These are phyloP conservation scores for Lachnellula occidentalis DNA, from an alignment of 2,329 filamentous ascomycete genomes.

Conservation along the genomic window DNA sequence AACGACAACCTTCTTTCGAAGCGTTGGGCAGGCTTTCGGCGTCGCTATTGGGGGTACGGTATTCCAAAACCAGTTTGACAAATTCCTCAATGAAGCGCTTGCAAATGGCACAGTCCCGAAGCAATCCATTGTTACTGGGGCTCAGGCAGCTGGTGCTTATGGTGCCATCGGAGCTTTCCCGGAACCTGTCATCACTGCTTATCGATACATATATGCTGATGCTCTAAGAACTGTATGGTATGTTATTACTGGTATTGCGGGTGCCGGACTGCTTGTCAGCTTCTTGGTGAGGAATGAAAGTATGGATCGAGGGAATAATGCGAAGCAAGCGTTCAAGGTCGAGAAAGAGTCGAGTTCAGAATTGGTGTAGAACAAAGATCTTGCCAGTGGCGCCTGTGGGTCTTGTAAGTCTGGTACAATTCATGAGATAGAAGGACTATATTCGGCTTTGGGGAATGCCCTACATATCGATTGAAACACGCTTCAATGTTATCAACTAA, in stretches of 20 bases:
- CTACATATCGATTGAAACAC: neutral
- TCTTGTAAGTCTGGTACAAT: neutral
- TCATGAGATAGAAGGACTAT: neutral
- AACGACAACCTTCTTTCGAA: conserved; percentile 25
- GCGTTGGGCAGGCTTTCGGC: conserved; percentile 21
- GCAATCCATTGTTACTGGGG: conserved; percentile 5
- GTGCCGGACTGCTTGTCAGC: conserved; percentile 6
- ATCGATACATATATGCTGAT: conserved; percentile 46
- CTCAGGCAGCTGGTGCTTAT: conserved; percentile 9
- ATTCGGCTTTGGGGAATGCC: neutral
- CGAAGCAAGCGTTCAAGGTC: conserved; percentile 9
- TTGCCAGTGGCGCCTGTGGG: neutral
- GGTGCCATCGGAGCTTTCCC: conserved; percentile 6
- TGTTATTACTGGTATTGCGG: conserved; percentile 42
- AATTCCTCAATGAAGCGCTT: neutral
- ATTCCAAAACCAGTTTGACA: conserved; percentile 19
- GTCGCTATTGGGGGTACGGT: conserved; percentile 25
- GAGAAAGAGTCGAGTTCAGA: neutral
- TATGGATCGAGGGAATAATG: conserved; percentile 10
- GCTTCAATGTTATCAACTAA: neutral
- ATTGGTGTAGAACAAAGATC: conserved; percentile 2
- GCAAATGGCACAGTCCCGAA: neutral
- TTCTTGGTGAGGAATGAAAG: conserved; percentile 12
- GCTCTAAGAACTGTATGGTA: conserved; percentile 48
- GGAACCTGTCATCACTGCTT: conserved; percentile 27